phyloP scores from a whole-genome alignment of 805 yeast species.

The Yarrowia sp. region DNA sequence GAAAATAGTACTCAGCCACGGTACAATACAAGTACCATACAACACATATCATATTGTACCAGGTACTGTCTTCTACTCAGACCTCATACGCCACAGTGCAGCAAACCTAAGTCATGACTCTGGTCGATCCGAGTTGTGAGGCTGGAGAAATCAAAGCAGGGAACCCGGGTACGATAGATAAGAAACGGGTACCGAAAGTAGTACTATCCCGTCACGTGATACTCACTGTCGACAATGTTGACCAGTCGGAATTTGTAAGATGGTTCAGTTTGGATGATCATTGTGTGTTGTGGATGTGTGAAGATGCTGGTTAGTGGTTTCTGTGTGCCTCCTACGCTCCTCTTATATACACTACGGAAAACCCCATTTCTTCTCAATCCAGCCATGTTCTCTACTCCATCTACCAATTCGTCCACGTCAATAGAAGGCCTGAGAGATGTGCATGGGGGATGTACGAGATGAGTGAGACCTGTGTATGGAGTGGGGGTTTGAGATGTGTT shows the following conservation, averaged over 20 bases:
- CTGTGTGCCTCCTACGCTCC: not conserved
- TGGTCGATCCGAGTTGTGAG: slow-evolving; percentile 13
- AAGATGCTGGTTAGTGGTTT: not conserved
- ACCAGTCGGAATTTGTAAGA: not conserved
- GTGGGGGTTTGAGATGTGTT: no score
- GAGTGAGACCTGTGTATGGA: not conserved
- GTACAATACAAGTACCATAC: no score
- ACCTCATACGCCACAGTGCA: not conserved
- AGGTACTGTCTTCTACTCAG: not conserved
- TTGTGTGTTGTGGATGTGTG: no score
- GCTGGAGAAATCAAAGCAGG: not conserved
- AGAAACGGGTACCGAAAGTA: not conserved
- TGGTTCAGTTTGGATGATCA: not conserved
- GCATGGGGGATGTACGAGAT: not conserved
- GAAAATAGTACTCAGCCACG: no score
- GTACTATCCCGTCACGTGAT: not conserved
- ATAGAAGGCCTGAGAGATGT: not conserved
- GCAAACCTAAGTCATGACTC: slow-evolving; percentile 3
- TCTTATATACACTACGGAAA: not conserved
- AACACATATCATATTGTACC: no score
- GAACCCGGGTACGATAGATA: not conserved
- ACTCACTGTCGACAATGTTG: not conserved
- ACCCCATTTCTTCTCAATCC: no score
- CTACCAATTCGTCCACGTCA: not conserved
- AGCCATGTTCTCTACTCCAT: not conserved